Conservation (phyloP, 2,329 filamentous ascomycete species). For the Reticulascus tulasneorum region DNA sequence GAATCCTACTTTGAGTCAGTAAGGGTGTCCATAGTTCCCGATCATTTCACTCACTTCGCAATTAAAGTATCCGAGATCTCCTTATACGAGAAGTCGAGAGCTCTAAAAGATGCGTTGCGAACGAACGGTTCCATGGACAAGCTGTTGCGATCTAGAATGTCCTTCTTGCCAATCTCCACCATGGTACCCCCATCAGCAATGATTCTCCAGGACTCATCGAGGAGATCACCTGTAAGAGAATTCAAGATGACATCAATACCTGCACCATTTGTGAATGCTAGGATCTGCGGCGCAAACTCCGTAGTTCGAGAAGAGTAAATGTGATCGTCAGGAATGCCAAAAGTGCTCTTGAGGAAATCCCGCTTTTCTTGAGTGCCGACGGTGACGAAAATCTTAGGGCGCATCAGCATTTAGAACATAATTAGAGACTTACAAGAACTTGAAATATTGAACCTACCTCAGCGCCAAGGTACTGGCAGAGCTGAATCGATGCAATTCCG, state of each 20-base stretch:
- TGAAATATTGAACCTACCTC: no score
- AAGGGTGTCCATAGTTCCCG: no score
- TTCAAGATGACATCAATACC: constrained; percentile 27
- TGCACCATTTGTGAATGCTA: constrained; percentile 15
- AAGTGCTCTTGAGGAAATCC: constrained; percentile 18
- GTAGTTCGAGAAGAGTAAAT: constrained; percentile 22
- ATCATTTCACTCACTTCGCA: no score
- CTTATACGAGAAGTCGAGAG: constrained; percentile 24
- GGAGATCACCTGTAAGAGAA: constrained; percentile 24
- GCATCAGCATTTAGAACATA: no score
- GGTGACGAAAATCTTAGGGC: no score
- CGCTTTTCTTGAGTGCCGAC: constrained; percentile 22
- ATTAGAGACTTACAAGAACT: no score
- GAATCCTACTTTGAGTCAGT: no score
- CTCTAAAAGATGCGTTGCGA: constrained; percentile 26
- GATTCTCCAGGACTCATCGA: not conserved
- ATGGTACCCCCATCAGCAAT: constrained; percentile 20
- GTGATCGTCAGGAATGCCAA: constrained; percentile 20
- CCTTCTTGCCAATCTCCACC: constrained; percentile 26
- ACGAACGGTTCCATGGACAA: constrained; percentile 37
- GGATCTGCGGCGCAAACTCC: constrained; percentile 19
- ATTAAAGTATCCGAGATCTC: not conserved
- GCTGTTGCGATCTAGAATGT: constrained; percentile 22
- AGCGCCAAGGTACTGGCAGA: constrained; percentile 13
- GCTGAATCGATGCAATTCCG: constrained; percentile 15